A percentile compares a stretch with the other conserved stretches of the same genome.
These are phyloP conservation scores for Saccharomyces pastorianus DNA, from an alignment of 1,139 yeast species.

Conservation along the genomic window DNA sequence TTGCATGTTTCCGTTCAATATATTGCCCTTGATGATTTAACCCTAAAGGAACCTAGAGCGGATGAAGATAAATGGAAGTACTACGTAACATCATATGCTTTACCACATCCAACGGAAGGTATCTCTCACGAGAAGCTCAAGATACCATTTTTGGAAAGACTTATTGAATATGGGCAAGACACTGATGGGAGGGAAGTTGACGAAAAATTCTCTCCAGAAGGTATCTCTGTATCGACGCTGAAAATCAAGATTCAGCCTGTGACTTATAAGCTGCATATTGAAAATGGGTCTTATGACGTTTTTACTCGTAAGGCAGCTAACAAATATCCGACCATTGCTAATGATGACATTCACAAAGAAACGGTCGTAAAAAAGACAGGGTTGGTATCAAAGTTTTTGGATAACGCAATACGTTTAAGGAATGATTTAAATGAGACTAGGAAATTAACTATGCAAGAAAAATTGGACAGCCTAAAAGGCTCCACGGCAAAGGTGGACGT, in stretches of 20 bases:
- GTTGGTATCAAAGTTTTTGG: slow-evolving; percentile 14
- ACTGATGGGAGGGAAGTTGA: slow-evolving; percentile 18
- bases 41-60: slow-evolving; percentile 67
- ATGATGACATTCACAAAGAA: slow-evolving; percentile 26
- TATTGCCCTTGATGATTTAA: slow-evolving; percentile 79
- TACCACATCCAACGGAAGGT: slow-evolving; percentile 97
- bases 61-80: slow-evolving; percentile 84
- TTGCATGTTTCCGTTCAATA: slow-evolving; percentile 66
- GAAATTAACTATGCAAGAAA: background rate
- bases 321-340: slow-evolving; percentile 23
- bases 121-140: slow-evolving; percentile 71
- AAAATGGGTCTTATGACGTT: slow-evolving; percentile 73
- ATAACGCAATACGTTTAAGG: slow-evolving; percentile 22
- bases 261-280: slow-evolving; percentile 74
- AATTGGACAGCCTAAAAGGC: background rate
- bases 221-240: slow-evolving; percentile 61
- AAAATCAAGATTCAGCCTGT: slow-evolving; percentile 74
- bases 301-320: slow-evolving; percentile 49
- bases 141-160: slow-evolving; percentile 64
- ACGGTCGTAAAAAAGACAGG: slow-evolving; percentile 13
- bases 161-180: slow-evolving; percentile 45
- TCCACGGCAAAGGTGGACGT: background rate
- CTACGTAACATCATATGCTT: slow-evolving; percentile 81
- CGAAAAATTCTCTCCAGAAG: slow-evolving; percentile 41
- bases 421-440: slow-evolving; percentile 7